Evolutionary conservation across 1,284 basidiomycete genomes (phyloP).

Genomic region (Boletus semigastroideus): DNA sequence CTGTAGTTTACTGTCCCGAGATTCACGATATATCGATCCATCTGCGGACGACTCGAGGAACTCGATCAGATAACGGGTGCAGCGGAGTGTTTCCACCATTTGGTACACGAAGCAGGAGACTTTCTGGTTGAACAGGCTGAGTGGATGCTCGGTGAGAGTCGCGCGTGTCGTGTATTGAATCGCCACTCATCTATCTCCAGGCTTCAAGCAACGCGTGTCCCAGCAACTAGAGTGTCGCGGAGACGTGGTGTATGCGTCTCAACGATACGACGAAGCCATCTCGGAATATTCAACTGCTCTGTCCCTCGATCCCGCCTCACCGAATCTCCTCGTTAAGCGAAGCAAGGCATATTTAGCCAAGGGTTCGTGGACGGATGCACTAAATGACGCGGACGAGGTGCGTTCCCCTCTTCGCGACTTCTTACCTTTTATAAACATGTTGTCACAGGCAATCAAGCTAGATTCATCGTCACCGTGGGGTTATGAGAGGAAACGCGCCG

Average conservation of each 20-base stretch:
- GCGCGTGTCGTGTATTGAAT: not conserved
- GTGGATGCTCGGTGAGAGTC: conserved; percentile 1
- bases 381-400: too few relatives aligned
- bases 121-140: not conserved
- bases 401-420: too few relatives aligned
- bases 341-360: not conserved
- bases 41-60: conserved; percentile 6
- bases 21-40: not conserved
- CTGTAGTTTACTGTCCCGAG: not conserved
- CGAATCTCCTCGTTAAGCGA: not conserved
- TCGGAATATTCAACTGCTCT: conserved; percentile 1
- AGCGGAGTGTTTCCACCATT: not conserved
- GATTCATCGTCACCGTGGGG: too few relatives aligned
- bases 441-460: too few relatives aligned
- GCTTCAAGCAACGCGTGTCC: not conserved
- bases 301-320: not conserved
- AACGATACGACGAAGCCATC: not conserved
- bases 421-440: too few relatives aligned
- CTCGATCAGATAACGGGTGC: not conserved
- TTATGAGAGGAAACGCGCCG: too few relatives aligned
- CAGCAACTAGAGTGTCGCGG: not conserved
- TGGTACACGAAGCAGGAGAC: not conserved
- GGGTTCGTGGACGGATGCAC: not conserved
- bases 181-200: not conserved
- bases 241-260: not conserved